A percentile compares a stretch with the other conserved stretches of the same genome.
Conservation (phyloP, 352 stramenopile genomes). For the Phytopythium delawarense region DNA sequence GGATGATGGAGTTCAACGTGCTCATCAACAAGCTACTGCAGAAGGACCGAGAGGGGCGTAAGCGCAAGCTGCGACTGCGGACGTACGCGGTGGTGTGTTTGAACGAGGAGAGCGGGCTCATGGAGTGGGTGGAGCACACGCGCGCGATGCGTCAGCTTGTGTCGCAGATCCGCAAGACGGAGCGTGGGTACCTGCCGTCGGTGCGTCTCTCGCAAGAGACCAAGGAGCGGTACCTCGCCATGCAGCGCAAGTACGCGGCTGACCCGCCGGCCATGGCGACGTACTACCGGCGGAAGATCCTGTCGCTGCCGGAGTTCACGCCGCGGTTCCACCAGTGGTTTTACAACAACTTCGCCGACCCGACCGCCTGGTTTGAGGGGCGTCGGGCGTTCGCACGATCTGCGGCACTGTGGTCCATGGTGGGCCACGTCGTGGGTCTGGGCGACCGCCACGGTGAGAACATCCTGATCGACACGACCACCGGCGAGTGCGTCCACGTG, state of each 20-base stretch:
- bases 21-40: constrained; percentile 99
- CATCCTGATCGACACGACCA: constrained; percentile 97
- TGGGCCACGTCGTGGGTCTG: constrained; percentile 94
- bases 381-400: constrained; percentile 82
- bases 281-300: constrained; percentile 65
- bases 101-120: constrained; percentile 98
- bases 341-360: constrained; percentile 96
- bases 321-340: constrained; percentile 99
- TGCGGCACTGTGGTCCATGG: constrained; percentile 96
- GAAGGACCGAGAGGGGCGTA: constrained; percentile 83
- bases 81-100: constrained; percentile 99
- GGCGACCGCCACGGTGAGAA: constrained; percentile 98
- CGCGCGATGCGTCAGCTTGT: constrained; percentile 91
- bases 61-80: constrained; percentile 92
- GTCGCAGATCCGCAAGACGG: constrained; percentile 84
- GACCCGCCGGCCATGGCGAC: constrained; percentile 72
- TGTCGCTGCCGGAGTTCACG: constrained; percentile 77
- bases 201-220: constrained; percentile 74
- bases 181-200: constrained; percentile 78
- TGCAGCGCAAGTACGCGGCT: constrained; percentile 83
- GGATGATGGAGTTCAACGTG: constrained; percentile 99
- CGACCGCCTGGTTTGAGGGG: constrained; percentile 97
- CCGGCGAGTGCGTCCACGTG: constrained; percentile 98
- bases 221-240: constrained; percentile 86
- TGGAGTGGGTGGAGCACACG: constrained; percentile 99